Evolutionary conservation across 371 early-diverging fungal genomes (phyloP).

Genomic region (Mucor saturninus): DNA sequence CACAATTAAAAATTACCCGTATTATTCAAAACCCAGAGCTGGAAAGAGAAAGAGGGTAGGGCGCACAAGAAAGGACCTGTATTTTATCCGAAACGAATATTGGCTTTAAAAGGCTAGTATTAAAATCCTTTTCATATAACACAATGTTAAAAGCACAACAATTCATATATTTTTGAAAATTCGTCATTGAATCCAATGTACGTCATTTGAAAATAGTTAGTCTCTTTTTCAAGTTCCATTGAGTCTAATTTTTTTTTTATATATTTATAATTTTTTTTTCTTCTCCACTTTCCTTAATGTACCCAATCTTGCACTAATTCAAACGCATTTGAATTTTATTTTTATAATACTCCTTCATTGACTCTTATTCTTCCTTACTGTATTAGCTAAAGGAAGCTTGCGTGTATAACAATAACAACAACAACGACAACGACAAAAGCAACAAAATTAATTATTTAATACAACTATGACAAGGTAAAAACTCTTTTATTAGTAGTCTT

Average conservation of each 20-base stretch:
- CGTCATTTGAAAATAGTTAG: not conserved
- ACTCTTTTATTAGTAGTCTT: not conserved
- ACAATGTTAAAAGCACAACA: not conserved
- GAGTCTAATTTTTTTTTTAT: not conserved
- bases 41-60: too few relatives aligned
- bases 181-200: not conserved
- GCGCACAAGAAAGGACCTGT: not conserved
- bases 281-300: not conserved
- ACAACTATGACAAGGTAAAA: slow-evolving; percentile 1
- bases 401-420: not conserved
- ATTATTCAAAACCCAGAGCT: too few relatives aligned
- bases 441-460: not conserved
- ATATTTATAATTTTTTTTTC: not conserved
- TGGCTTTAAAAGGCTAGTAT: slow-evolving; percentile 1
- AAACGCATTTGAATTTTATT: not conserved
- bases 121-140: not conserved
- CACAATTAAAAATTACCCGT: too few relatives aligned
- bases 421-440: not conserved
- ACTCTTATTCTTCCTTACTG: not conserved
- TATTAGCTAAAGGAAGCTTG: not conserved
- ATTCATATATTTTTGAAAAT: not conserved
- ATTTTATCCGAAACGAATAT: not conserved
- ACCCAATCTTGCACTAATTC: not conserved
- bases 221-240: not conserved
- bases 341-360: not conserved